These are phyloP conservation scores for Tuctoria greenei DNA, from an alignment of 176 grass and related monocot genomes.

Conservation along the genomic window DNA sequence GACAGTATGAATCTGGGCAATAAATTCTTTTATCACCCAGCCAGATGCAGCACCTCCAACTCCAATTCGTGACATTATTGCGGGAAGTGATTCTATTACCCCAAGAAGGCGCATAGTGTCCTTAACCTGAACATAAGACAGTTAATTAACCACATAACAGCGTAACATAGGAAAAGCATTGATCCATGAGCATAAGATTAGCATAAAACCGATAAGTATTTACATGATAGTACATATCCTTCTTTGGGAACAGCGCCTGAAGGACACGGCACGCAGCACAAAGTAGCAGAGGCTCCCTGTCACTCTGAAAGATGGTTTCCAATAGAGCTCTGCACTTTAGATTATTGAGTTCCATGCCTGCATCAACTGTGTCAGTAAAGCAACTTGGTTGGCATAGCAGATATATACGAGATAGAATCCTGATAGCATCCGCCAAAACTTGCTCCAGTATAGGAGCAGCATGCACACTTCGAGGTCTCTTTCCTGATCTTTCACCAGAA, in stretches of 20 bases:
- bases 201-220: constrained; percentile 27
- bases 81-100: constrained; percentile 80
- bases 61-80: constrained; percentile 86
- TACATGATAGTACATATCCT: constrained; percentile 94
- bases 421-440: constrained; percentile 88
- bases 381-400: constrained; percentile 53
- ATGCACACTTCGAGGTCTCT: constrained; percentile 44
- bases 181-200: neutral
- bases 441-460: constrained; percentile 82
- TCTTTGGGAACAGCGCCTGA: constrained; percentile 88
- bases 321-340: constrained; percentile 71
- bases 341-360: constrained; percentile 52
- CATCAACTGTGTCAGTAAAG: constrained; percentile 51
- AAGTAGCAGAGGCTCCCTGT: constrained; percentile 79
- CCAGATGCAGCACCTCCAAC: constrained; percentile 84
- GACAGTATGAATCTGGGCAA: constrained; percentile 84
- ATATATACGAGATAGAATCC: constrained; percentile 78
- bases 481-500: constrained; percentile 48
- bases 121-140: constrained; percentile 66
- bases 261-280: constrained; percentile 76
- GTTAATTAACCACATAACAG: constrained; percentile 18
- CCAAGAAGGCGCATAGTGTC: constrained; percentile 84
- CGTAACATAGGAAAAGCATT: constrained; percentile 15
- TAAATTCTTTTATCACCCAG: constrained; percentile 96
- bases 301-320: constrained; percentile 95